These are phyloP conservation scores for Taphrina deformans DNA, from an alignment of 1,139 yeast species.

Conservation along the genomic window DNA sequence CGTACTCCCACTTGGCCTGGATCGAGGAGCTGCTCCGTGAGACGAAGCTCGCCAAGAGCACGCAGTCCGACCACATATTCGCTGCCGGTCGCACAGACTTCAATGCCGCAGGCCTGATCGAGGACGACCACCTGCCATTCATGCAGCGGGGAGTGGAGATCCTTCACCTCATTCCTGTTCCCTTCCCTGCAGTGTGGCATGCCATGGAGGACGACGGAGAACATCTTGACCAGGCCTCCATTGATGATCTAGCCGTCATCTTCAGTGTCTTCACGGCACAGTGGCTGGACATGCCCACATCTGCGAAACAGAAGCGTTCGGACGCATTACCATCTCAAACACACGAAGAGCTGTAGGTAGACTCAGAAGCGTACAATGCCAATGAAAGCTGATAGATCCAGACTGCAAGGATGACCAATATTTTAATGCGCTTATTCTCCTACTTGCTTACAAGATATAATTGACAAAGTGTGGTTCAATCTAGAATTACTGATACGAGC, in stretches of 20 bases:
- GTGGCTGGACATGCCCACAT: conserved; percentile 16
- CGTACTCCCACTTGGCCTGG: conserved; percentile 47
- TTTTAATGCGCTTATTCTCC: neutral
- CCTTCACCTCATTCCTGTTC: conserved; percentile 54
- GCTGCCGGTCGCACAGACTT: conserved; percentile 11
- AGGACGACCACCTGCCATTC: conserved; percentile 60
- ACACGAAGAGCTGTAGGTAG: conserved; percentile 2
- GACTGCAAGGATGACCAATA: neutral
- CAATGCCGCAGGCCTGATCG: conserved; percentile 43
- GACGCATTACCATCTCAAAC: neutral
- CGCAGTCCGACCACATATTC: conserved; percentile 13
- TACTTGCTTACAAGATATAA: neutral
- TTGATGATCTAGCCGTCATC: conserved; percentile 15
- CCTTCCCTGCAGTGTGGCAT: conserved; percentile 58
- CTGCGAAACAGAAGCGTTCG: neutral
- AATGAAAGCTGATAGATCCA: neutral
- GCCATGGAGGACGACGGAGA: conserved; percentile 41
- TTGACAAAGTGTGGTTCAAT: neutral
- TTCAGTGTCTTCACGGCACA: conserved; percentile 17
- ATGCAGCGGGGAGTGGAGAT: conserved; percentile 51
- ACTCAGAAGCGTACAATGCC: neutral
- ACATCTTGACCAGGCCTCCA: conserved; percentile 18
- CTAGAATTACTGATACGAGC: neutral
- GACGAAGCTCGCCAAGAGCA: conserved; percentile 16
- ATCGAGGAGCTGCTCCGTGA: conserved; percentile 42